Percentiles rank a stretch among this genome's conserved stretches.
Evolutionary conservation across 2,329 filamentous ascomycete genomes (phyloP).

Genomic region (Thielaviopsis punctulata): DNA sequence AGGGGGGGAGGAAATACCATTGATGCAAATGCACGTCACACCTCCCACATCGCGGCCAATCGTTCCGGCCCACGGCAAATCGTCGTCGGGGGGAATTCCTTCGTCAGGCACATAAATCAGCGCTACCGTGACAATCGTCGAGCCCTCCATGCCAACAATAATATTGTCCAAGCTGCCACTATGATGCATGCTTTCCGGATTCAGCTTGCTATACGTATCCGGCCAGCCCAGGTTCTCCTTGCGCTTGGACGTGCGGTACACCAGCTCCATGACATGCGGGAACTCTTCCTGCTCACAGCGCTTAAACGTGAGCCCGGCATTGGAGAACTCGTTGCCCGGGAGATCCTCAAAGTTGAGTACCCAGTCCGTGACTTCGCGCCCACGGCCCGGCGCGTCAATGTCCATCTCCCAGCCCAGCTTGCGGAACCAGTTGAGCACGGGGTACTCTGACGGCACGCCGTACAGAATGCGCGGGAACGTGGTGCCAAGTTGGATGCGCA

Average conservation of each 20-base stretch:
- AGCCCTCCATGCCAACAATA: slow-evolving; percentile 32
- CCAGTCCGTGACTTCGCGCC: slow-evolving; percentile 36
- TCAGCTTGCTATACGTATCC: slow-evolving; percentile 38
- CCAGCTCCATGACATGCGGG: slow-evolving; percentile 29
- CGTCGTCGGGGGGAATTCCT: slow-evolving; percentile 28
- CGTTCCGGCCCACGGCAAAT: slow-evolving; percentile 37
- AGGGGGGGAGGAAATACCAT: too few relatives aligned
- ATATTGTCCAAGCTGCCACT: slow-evolving; percentile 30
- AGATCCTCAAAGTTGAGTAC: slow-evolving; percentile 34
- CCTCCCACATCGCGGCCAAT: slow-evolving; percentile 37
- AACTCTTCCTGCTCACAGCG: slow-evolving; percentile 30
- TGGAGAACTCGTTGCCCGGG: slow-evolving; percentile 24
- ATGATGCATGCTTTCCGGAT: slow-evolving; percentile 21
- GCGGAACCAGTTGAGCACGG: slow-evolving; percentile 33
- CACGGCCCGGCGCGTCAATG: slow-evolving; percentile 26
- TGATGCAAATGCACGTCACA: slow-evolving; percentile 42
- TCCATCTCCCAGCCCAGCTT: slow-evolving; percentile 36
- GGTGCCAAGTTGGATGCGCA: slow-evolving; percentile 37
- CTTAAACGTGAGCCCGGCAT: slow-evolving; percentile 26
- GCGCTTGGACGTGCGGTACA: slow-evolving; percentile 28
- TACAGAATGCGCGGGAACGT: slow-evolving; percentile 41
- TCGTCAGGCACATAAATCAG: slow-evolving; percentile 34
- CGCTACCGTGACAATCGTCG: slow-evolving; percentile 33
- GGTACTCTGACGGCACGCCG: slow-evolving; percentile 29
- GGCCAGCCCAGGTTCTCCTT: slow-evolving; percentile 38